Evolutionary conservation across 2,329 filamentous ascomycete species (phyloP).

Genomic region (Colletotrichum euphorbiae): DNA sequence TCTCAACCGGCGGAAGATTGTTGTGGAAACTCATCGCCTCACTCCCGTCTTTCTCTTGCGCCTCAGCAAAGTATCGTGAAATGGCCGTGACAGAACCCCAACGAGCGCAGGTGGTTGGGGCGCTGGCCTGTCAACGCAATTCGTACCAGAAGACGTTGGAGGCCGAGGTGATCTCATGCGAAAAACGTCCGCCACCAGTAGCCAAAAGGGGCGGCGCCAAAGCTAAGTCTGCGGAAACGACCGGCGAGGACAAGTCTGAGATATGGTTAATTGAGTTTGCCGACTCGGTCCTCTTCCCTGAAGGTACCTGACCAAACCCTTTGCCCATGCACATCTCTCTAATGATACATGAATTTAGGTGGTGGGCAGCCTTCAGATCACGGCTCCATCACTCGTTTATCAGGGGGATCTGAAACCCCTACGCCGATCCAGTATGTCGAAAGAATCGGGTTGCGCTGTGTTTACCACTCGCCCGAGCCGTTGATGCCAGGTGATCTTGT

Average conservation of each 20-base stretch:
- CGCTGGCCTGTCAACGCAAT: conserved; percentile 45
- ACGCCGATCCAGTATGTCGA: conserved; percentile 44
- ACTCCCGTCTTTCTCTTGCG: not conserved
- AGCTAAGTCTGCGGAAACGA: conserved; percentile 37
- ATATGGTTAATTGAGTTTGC: conserved; percentile 47
- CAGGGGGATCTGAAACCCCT: not conserved
- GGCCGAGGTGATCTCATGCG: conserved; percentile 45
- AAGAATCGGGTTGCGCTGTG: conserved; percentile 45
- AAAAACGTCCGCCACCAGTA: conserved; percentile 40
- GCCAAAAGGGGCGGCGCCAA: conserved; percentile 37
- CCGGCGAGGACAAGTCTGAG: conserved; percentile 25
- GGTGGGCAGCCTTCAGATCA: conserved; percentile 49
- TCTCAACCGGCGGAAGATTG: not conserved
- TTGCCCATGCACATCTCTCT: not conserved
- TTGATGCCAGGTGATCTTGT: conserved; percentile 41
- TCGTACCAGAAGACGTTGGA: conserved; percentile 45
- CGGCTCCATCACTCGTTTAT: conserved; percentile 41
- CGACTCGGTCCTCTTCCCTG: conserved; percentile 48
- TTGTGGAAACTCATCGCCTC: not conserved
- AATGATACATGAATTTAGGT: conserved; percentile 34
- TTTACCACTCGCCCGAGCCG: conserved; percentile 42
- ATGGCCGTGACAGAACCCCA: conserved; percentile 32
- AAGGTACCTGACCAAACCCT: conserved; percentile 40
- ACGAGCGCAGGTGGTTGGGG: conserved; percentile 42
- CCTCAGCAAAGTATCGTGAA: not conserved